Conservation (phyloP, 768 basidiomycete genomes). For the Xerocomus spinulosus region DNA sequence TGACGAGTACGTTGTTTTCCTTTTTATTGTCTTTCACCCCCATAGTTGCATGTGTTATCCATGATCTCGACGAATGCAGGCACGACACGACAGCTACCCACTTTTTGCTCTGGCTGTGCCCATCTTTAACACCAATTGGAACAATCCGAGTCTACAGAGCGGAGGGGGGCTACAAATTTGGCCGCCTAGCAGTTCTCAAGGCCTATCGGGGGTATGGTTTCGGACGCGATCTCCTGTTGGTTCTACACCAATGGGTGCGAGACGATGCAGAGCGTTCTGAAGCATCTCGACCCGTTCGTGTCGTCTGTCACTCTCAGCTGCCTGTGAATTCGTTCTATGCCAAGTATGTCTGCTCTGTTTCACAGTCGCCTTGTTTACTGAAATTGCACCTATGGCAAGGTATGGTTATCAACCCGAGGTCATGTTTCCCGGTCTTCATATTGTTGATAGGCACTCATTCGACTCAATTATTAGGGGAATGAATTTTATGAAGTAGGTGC, state of each 20-base stretch:
- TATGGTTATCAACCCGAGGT: conserved; percentile 68
- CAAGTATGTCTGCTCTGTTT: conserved; percentile 43
- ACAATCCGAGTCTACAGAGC: too few relatives aligned
- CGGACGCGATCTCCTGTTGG: conserved; percentile 61
- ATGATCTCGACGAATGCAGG: too few relatives aligned
- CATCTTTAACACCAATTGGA: conserved; percentile 47
- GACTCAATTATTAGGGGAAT: neutral
- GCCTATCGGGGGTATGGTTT: conserved; percentile 54
- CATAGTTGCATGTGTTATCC: too few relatives aligned
- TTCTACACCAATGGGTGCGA: conserved; percentile 56
- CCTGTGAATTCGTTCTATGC: conserved; percentile 66
- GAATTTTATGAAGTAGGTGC: neutral
- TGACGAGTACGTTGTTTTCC: conserved; percentile 54
- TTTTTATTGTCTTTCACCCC: too few relatives aligned
- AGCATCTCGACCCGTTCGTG: conserved; percentile 31
- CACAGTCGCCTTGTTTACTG: conserved; percentile 9
- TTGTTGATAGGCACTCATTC: neutral
- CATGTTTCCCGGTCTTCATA: conserved; percentile 19
- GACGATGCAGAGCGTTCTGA: conserved; percentile 32
- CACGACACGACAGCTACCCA: too few relatives aligned
- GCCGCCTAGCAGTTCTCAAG: too few relatives aligned
- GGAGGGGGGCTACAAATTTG: conserved; percentile 82
- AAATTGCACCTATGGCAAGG: conserved; percentile 41
- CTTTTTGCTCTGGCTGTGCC: too few relatives aligned
- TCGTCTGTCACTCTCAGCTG: conserved; percentile 69